Percentiles rank a stretch among this genome's conserved stretches.
phyloP scores from a whole-genome alignment of 345 rosid genomes.

The Lagerstroemia speciosa region DNA sequence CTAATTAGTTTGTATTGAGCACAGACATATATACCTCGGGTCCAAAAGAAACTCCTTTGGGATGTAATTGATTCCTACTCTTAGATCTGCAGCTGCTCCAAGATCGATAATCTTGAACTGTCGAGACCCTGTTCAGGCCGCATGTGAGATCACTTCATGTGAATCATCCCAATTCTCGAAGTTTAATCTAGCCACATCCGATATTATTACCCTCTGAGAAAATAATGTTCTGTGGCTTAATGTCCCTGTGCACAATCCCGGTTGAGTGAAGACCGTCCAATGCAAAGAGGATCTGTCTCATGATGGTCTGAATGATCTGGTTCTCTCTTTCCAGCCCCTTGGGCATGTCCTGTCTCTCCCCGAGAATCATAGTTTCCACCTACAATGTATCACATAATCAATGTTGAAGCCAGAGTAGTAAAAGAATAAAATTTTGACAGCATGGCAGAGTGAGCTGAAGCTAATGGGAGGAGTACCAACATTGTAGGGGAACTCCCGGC shows the following conservation, averaged over 20 bases:
- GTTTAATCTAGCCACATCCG: background rate
- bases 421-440: background rate
- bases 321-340: constrained; percentile 84
- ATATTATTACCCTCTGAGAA: constrained; percentile 77
- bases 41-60: constrained; percentile 95
- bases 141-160: background rate
- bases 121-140: constrained; percentile 51
- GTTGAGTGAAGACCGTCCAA: constrained; percentile 97
- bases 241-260: constrained; percentile 89
- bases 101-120: constrained; percentile 92
- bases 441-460: background rate
- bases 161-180: background rate
- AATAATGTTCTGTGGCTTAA: constrained; percentile 87
- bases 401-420: background rate
- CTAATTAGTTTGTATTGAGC: background rate
- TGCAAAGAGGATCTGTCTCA: constrained; percentile 84
- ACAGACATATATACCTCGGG: constrained; percentile 52
- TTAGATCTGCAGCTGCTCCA: constrained; percentile 94
- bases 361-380: constrained; percentile 84
- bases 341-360: constrained; percentile 67
- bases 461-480: constrained; percentile 37
- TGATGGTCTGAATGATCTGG: constrained; percentile 73
- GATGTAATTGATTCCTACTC: constrained; percentile 94
- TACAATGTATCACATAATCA: constrained; percentile 20
- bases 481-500: constrained; percentile 90